These are phyloP conservation scores for Chlorella sp. DNA, from an alignment of 139 green algal species.

Conservation along the genomic window DNA sequence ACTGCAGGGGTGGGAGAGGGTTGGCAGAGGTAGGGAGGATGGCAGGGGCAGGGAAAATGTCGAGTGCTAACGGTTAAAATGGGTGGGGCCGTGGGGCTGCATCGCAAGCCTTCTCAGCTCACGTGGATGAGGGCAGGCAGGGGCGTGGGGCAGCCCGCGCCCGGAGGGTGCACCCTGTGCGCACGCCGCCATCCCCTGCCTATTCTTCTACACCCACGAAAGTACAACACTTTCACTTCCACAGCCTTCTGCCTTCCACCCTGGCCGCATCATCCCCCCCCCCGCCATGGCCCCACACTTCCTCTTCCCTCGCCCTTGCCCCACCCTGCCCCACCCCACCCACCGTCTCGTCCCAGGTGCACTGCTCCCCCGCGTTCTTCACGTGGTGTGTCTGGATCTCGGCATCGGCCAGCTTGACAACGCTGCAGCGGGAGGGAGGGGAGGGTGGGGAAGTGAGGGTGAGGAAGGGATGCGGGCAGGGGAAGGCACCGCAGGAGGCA, in stretches of 20 bases:
- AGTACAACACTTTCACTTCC: no score
- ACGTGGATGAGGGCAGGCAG: no score
- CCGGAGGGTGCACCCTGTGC: no score
- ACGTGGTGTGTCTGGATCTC: constrained; percentile 45
- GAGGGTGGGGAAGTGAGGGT: neutral
- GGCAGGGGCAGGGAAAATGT: neutral
- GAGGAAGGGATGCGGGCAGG: neutral
- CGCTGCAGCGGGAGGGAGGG: neutral
- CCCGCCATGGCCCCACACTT: neutral
- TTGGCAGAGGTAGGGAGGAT: no score
- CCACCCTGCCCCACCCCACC: neutral
- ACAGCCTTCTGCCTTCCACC: no score
- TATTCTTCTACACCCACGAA: no score
- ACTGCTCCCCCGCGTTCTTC: constrained; percentile 42
- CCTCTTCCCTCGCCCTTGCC: neutral
- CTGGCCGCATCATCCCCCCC: no score
- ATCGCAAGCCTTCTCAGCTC: no score
- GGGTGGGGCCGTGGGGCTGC: neutral
- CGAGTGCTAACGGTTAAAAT: neutral
- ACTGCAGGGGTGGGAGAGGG: neutral
- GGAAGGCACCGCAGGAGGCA: neutral
- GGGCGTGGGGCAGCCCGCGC: no score
- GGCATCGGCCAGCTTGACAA: constrained; percentile 34
- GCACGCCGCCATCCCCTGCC: no score
- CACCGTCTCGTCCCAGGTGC: constrained; percentile 40